These are phyloP conservation scores for Penicillium sp. DNA, from an alignment of 2,329 filamentous ascomycete species.

Conservation along the genomic window DNA sequence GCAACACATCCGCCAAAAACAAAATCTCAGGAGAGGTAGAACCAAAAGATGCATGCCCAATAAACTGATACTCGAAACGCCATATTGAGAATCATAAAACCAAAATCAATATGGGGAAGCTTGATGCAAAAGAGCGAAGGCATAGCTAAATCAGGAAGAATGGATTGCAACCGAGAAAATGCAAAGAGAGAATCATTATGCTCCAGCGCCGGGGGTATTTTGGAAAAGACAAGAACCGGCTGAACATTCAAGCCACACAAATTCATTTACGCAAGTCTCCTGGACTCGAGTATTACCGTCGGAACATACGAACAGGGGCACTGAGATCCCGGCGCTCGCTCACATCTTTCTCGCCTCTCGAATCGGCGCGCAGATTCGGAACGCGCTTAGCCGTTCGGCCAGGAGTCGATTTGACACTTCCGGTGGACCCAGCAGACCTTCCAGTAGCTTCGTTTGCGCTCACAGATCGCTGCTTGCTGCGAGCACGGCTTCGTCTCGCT, in stretches of 20 bases:
- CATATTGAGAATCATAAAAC: slow-evolving; percentile 8
- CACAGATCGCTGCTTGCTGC: slow-evolving; percentile 46
- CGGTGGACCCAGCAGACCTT: slow-evolving; percentile 30
- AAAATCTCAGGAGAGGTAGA: slow-evolving; percentile 2
- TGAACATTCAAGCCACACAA: slow-evolving; percentile 20
- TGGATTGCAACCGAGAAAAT: slow-evolving; percentile 7
- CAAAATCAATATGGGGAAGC: slow-evolving; percentile 8
- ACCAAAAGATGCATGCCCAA: slow-evolving; percentile 5
- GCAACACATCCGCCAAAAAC: slow-evolving; percentile 6
- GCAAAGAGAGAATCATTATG: slow-evolving; percentile 16
- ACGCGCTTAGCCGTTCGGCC: slow-evolving; percentile 35
- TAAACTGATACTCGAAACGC: slow-evolving; percentile 14
- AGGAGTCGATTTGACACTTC: slow-evolving; percentile 30
- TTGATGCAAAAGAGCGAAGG: slow-evolving; percentile 18
- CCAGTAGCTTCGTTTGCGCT: slow-evolving; percentile 44
- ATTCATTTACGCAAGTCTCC: slow-evolving; percentile 13
- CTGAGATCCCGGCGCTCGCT: slow-evolving; percentile 42
- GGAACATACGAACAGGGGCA: slow-evolving; percentile 42
- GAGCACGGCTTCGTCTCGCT: slow-evolving; percentile 51
- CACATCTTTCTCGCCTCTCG: slow-evolving; percentile 32
- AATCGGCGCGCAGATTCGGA: slow-evolving; percentile 38
- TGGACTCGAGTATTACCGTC: slow-evolving; percentile 19
- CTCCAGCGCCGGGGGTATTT: slow-evolving; percentile 36
- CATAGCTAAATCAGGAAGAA: background rate
- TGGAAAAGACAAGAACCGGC: slow-evolving; percentile 23